These are phyloP conservation scores for Aegilops sharonensis DNA, from an alignment of 176 grass and related monocot genomes.

Conservation along the genomic window DNA sequence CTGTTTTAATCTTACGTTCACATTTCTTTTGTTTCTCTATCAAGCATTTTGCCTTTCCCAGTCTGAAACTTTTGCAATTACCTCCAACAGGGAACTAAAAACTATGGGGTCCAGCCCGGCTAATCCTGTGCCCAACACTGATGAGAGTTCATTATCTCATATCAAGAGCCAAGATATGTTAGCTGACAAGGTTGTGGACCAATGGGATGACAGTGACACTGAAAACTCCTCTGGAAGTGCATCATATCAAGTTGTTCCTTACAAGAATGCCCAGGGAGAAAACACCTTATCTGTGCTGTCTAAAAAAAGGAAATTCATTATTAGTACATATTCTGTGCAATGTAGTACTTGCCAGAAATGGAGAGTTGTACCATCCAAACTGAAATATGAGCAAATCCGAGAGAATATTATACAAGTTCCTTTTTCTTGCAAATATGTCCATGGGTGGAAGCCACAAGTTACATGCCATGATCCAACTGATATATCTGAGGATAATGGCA, in stretches of 20 bases:
- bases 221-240: background rate
- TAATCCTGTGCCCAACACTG: background rate
- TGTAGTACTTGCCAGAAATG: constrained; percentile 71
- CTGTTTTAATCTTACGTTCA: background rate
- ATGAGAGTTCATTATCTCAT: background rate
- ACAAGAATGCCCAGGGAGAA: background rate
- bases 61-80: background rate
- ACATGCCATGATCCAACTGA: constrained; percentile 56
- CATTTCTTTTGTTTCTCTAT: background rate
- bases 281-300: background rate
- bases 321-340: constrained; percentile 58
- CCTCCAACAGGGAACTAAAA: constrained; percentile 21
- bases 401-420: constrained; percentile 38
- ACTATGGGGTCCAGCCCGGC: background rate
- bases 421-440: constrained; percentile 53
- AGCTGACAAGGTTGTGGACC: constrained; percentile 15
- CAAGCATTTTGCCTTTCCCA: background rate
- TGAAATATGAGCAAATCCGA: constrained; percentile 78
- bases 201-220: constrained; percentile 2
- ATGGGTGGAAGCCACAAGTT: constrained; percentile 63
- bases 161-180: background rate
- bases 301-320: constrained; percentile 31
- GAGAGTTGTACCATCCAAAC: constrained; percentile 62
- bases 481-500: constrained; percentile 52
- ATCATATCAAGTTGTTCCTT: background rate